Evolutionary conservation across 2,329 filamentous ascomycete species (phyloP).

Genomic region (Alternaria brassicae): DNA sequence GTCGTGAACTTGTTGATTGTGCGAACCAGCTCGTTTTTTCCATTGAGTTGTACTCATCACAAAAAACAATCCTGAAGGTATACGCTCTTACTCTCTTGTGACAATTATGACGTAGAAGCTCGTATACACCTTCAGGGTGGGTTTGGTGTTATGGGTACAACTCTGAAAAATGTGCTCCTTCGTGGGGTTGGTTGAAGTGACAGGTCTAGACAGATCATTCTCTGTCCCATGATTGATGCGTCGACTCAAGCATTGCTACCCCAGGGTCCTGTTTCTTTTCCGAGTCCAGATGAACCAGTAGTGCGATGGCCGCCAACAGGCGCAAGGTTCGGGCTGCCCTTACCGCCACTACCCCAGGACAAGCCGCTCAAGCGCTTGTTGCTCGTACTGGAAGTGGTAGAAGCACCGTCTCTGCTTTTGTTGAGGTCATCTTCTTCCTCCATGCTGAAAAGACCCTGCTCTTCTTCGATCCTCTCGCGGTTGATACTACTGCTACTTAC

Average conservation of each 20-base stretch:
- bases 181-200: neutral
- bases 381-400: constrained; percentile 43
- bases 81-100: no score
- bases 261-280: constrained; percentile 29
- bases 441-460: constrained; percentile 54
- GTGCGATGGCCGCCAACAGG: constrained; percentile 45
- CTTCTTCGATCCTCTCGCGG: constrained; percentile 52
- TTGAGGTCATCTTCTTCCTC: constrained; percentile 50
- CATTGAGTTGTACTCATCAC: no score
- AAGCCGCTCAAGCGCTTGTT: constrained; percentile 49
- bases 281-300: constrained; percentile 29
- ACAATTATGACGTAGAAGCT: no score
- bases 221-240: neutral
- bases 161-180: no score
- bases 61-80: no score
- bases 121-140: no score
- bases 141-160: no score
- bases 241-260: constrained; percentile 24
- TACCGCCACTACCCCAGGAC: constrained; percentile 49
- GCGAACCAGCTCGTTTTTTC: no score
- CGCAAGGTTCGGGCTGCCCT: constrained; percentile 44
- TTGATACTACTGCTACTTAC: constrained; percentile 51
- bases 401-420: constrained; percentile 44
- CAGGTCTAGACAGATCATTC: neutral
- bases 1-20: neutral